phyloP scores from a whole-genome alignment of 2,329 filamentous ascomycete genomes.

The Cytospora chrysosperma region DNA sequence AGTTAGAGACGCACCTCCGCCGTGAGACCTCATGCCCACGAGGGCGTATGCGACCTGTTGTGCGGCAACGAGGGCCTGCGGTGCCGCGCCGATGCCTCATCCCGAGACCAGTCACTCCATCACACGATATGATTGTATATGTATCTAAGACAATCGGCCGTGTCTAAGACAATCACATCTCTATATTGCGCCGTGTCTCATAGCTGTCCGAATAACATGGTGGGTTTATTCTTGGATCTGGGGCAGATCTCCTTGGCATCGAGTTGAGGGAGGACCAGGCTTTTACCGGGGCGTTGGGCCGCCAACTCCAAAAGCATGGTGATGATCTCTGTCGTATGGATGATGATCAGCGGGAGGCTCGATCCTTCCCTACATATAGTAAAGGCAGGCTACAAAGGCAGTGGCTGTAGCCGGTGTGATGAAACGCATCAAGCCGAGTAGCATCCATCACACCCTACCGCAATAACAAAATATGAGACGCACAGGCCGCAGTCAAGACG shows the following conservation, averaged over 20 bases:
- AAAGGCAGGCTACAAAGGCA: neutral
- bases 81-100: neutral
- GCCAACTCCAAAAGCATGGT: neutral
- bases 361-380: neutral
- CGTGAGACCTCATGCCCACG: neutral
- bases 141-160: neutral
- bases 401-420: neutral
- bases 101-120: neutral
- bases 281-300: neutral
- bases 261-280: neutral
- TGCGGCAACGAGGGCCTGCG: neutral
- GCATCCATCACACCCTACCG: neutral
- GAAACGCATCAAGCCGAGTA: neutral
- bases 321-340: neutral
- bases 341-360: neutral
- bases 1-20: neutral
- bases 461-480: neutral
- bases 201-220: neutral
- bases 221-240: neutral
- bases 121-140: neutral
- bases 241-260: no score
- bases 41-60: neutral
- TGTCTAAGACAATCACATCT: neutral
- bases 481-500: neutral
- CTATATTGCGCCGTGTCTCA: neutral